Evolutionary conservation across 1,284 basidiomycete genomes (phyloP).

Genomic region (Boletus smithii): DNA sequence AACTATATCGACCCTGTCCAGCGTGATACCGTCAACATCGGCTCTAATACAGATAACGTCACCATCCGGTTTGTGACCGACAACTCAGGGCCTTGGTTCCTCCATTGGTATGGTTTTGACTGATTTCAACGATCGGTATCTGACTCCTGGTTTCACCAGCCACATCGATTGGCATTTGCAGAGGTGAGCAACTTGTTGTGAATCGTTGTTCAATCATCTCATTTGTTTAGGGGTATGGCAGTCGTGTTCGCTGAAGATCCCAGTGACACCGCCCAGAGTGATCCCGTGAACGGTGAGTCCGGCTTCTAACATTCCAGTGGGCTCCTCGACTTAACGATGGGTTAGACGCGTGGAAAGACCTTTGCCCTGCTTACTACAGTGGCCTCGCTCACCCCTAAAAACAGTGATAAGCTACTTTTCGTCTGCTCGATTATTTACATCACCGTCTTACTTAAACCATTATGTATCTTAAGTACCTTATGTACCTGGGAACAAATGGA

Average conservation of each 20-base stretch:
- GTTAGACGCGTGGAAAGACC: conserved; percentile 2
- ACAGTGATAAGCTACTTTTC: too few relatives aligned
- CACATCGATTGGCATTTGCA: conserved; percentile 36
- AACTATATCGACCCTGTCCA: conserved; percentile 42
- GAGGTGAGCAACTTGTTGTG: conserved; percentile 13
- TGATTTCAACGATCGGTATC: neutral
- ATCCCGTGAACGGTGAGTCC: conserved; percentile 22
- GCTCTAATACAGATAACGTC: conserved; percentile 35
- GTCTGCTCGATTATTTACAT: too few relatives aligned
- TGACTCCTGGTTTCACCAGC: conserved; percentile 18
- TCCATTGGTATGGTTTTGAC: conserved; percentile 27
- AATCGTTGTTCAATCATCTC: neutral
- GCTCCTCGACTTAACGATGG: too few relatives aligned
- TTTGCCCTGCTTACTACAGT: conserved; percentile 1
- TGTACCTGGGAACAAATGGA: too few relatives aligned
- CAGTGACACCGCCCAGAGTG: conserved; percentile 16
- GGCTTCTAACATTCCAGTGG: too few relatives aligned
- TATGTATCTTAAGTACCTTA: too few relatives aligned
- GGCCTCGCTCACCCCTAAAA: too few relatives aligned
- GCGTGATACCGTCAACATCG: conserved; percentile 38
- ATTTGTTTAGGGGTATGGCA: conserved; percentile 35
- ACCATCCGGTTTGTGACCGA: conserved; percentile 41
- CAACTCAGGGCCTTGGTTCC: conserved; percentile 36
- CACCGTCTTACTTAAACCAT: too few relatives aligned
- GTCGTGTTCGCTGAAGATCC: conserved; percentile 40